These are phyloP conservation scores for Auricularia sp. DNA, from an alignment of 768 basidiomycete genomes.

Conservation along the genomic window DNA sequence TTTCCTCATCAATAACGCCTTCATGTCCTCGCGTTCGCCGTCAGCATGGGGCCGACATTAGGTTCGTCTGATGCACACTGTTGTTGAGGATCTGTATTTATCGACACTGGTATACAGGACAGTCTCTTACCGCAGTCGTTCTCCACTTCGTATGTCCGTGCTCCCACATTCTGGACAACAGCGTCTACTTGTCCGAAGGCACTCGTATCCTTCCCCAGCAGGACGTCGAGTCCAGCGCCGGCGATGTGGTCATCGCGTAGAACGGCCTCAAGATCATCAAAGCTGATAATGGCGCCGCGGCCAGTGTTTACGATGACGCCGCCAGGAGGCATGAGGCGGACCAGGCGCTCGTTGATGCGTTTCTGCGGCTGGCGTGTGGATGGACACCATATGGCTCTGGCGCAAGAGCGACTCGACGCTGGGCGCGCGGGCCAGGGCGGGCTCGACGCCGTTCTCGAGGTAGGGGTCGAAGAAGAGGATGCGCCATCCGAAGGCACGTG, in stretches of 20 bases:
- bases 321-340: constrained; percentile 5
- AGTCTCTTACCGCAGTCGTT: constrained; percentile 18
- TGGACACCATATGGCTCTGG: constrained; percentile 5
- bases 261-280: constrained; percentile 9
- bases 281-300: constrained; percentile 11
- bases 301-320: constrained; percentile 13
- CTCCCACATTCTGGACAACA: constrained; percentile 8
- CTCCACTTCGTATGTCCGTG: constrained; percentile 18
- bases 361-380: constrained; percentile 12
- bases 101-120: constrained; percentile 8
- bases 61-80: constrained; percentile 4
- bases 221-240: constrained; percentile 12
- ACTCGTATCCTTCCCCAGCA: constrained; percentile 8
- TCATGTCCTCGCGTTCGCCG: constrained; percentile 21
- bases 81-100: neutral
- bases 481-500: constrained; percentile 15
- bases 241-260: constrained; percentile 10
- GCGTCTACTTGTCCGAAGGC: constrained; percentile 2
- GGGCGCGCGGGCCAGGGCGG: constrained; percentile 6
- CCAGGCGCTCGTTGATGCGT: constrained; percentile 7
- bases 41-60: constrained; percentile 19
- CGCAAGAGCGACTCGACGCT: constrained; percentile 10
- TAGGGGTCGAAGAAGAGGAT: constrained; percentile 14
- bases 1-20: constrained; percentile 18
- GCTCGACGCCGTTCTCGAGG: constrained; percentile 9